A percentile compares a stretch with the other conserved stretches of the same genome.
Conservation (phyloP, 768 basidiomycete species). For the Pleurotus cornucopiae region DNA sequence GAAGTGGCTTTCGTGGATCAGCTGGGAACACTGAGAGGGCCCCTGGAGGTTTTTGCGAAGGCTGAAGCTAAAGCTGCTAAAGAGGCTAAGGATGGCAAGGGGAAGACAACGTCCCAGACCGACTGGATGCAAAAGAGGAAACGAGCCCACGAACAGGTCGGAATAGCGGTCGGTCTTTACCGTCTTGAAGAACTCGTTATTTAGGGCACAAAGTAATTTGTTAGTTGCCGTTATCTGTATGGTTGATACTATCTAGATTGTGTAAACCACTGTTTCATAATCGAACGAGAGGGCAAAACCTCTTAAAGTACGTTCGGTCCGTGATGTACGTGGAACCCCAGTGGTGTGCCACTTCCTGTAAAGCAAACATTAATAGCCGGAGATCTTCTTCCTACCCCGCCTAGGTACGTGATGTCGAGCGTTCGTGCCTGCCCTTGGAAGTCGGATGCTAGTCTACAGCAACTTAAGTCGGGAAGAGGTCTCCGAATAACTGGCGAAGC, state of each 20-base stretch:
- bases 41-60: slow-evolving; percentile 58
- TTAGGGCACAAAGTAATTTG: slow-evolving; percentile 17
- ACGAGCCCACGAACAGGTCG: slow-evolving; percentile 46
- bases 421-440: no score
- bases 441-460: no score
- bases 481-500: no score
- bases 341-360: no score
- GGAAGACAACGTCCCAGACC: slow-evolving; percentile 23
- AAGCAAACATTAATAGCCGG: no score
- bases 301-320: no score
- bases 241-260: neutral
- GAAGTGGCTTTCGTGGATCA: slow-evolving; percentile 48
- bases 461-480: no score
- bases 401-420: no score
- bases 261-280: no score
- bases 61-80: slow-evolving; percentile 46
- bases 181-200: slow-evolving; percentile 68
- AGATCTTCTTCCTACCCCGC: no score
- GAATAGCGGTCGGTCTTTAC: slow-evolving; percentile 59
- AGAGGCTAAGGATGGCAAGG: slow-evolving; percentile 34
- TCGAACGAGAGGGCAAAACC: no score
- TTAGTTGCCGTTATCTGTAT: neutral
- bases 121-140: slow-evolving; percentile 56
- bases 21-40: slow-evolving; percentile 53
- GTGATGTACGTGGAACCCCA: no score